Conservation (phyloP, 2,329 filamentous ascomycete species). For the Metarhizium sp. region DNA sequence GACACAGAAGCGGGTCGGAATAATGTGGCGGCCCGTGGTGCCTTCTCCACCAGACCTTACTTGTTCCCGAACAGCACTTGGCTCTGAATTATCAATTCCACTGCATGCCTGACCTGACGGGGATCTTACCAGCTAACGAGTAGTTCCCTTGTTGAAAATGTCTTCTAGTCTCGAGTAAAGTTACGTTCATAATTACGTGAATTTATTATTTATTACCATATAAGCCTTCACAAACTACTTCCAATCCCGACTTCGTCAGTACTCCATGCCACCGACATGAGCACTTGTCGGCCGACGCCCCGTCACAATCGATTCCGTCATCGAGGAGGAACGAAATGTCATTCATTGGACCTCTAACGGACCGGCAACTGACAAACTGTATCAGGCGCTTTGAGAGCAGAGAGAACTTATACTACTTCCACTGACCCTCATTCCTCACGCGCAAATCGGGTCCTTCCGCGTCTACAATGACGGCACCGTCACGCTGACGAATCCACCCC, state of each 20-base stretch:
- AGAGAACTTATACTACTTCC: conserved; percentile 15
- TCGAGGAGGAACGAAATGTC: neutral
- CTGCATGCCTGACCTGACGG: too few relatives aligned
- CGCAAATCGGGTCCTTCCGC: conserved; percentile 18
- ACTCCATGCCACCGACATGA: neutral
- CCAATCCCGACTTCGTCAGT: neutral
- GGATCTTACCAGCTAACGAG: too few relatives aligned
- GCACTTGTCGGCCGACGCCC: neutral
- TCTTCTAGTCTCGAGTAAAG: too few relatives aligned
- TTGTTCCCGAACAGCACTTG: too few relatives aligned
- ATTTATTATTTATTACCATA: too few relatives aligned
- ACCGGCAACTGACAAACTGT: neutral
- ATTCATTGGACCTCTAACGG: neutral
- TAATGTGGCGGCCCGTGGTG: too few relatives aligned
- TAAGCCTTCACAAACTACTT: too few relatives aligned
- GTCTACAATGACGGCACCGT: conserved; percentile 21
- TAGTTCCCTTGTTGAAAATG: too few relatives aligned
- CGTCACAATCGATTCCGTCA: neutral
- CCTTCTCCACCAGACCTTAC: too few relatives aligned
- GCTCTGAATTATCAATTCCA: too few relatives aligned
- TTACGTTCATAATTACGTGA: too few relatives aligned
- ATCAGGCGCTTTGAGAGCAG: conserved; percentile 7
- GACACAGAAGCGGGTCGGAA: too few relatives aligned
- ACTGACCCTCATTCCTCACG: conserved; percentile 17
- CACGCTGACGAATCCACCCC: conserved; percentile 21